phyloP scores from a whole-genome alignment of 495 filamentous ascomycete species.

The Polyplosphaeria fusca region DNA sequence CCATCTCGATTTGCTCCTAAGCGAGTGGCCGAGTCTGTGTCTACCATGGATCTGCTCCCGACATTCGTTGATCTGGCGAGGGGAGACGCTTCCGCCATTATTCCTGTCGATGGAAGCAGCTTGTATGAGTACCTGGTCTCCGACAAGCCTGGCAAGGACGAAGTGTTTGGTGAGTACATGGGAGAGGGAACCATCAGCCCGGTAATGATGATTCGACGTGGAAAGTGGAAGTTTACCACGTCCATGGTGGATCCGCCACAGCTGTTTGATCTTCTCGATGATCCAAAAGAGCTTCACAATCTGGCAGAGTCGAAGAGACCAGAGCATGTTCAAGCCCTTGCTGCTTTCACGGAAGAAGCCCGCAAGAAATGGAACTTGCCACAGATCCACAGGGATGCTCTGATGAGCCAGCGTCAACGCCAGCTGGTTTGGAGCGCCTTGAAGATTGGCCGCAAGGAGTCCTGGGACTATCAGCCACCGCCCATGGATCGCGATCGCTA shows the following conservation, averaged over 20 bases:
- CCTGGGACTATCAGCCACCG: slow-evolving; percentile 74
- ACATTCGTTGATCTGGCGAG: slow-evolving; percentile 80
- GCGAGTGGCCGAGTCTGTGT: slow-evolving; percentile 71
- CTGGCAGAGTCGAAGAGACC: slow-evolving; percentile 54
- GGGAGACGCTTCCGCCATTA: slow-evolving; percentile 54
- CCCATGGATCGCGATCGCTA: slow-evolving; percentile 72
- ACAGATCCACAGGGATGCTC: slow-evolving; percentile 63
- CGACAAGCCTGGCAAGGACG: slow-evolving; percentile 57
- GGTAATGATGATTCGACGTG: slow-evolving; percentile 85
- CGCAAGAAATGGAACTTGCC: slow-evolving; percentile 69
- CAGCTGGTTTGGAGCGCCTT: slow-evolving; percentile 72
- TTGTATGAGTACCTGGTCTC: slow-evolving; percentile 69
- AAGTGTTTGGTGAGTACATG: slow-evolving; percentile 83
- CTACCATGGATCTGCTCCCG: slow-evolving; percentile 79
- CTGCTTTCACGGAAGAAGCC: slow-evolving; percentile 64
- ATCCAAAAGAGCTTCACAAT: slow-evolving; percentile 73
- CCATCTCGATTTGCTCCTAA: slow-evolving; percentile 65
- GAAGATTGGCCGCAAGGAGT: slow-evolving; percentile 52
- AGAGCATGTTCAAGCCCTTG: slow-evolving; percentile 49
- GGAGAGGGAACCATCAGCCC: slow-evolving; percentile 83
- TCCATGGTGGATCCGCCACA: slow-evolving; percentile 76
- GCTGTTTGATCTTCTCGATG: slow-evolving; percentile 68
- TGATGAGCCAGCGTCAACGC: slow-evolving; percentile 67
- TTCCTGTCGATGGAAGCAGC: slow-evolving; percentile 76
- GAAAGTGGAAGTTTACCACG: slow-evolving; percentile 77